These are phyloP conservation scores for Populus hybrid DNA, from an alignment of 441 rosid species.

Conservation along the genomic window DNA sequence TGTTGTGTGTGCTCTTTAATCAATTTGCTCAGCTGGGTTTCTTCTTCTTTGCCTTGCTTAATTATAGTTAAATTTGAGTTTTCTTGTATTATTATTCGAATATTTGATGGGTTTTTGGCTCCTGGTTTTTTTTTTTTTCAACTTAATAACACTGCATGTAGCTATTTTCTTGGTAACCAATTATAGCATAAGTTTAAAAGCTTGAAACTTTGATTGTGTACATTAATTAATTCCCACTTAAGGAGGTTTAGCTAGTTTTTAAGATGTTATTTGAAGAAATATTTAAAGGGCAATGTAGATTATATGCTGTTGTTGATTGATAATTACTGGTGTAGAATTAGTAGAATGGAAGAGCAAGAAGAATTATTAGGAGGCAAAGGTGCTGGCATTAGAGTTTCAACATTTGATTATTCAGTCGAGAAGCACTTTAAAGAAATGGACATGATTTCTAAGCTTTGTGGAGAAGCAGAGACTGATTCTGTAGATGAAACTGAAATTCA, in stretches of 20 bases:
- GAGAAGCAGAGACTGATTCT: constrained; percentile 34
- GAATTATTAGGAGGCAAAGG: constrained; percentile 11
- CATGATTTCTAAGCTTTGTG: constrained; percentile 46
- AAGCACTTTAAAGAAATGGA: constrained; percentile 62
- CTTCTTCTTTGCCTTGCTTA: too few relatives aligned
- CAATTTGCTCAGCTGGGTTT: background rate
- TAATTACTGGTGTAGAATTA: background rate
- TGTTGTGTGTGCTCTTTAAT: too few relatives aligned
- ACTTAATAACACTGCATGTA: background rate
- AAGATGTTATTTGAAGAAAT: background rate
- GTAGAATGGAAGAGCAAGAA: constrained; percentile 20
- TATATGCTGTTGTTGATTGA: background rate
- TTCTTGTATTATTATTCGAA: background rate
- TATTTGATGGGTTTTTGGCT: background rate
- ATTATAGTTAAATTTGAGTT: background rate
- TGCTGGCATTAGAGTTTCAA: constrained; percentile 39
- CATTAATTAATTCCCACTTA: background rate
- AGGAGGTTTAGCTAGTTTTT: background rate
- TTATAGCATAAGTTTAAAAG: background rate
- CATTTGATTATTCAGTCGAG: constrained; percentile 61
- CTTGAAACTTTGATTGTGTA: background rate
- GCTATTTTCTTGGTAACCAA: background rate
- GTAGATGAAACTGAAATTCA: constrained; percentile 35
- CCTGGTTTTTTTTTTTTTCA: background rate
- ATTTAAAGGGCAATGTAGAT: background rate